A percentile compares a stretch with the other conserved stretches of the same genome.
Conservation (phyloP, 441 rosid species). For the Omphalea diandra region DNA sequence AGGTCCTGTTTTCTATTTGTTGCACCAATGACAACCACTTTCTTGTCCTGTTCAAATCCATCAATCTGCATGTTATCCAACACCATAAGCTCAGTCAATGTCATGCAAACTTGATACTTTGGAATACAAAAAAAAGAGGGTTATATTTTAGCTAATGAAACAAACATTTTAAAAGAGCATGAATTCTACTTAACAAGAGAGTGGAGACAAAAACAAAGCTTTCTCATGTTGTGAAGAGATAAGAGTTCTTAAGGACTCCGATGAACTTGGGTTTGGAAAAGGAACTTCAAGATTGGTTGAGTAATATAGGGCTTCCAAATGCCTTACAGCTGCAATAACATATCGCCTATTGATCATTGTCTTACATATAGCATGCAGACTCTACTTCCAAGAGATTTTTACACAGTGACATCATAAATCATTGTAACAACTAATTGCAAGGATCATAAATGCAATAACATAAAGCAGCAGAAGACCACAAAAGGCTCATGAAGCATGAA, state of each 20-base stretch:
- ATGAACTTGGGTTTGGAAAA: neutral
- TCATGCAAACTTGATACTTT: neutral
- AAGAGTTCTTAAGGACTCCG: neutral
- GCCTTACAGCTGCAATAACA: neutral
- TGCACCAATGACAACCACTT: conserved; percentile 87
- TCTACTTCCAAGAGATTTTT: neutral
- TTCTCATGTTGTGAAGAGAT: neutral
- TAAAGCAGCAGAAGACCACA: neutral
- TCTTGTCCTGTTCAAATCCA: conserved; percentile 93
- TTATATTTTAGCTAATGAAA: too few relatives aligned
- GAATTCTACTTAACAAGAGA: neutral
- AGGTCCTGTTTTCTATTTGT: conserved; percentile 96
- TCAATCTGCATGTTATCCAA: conserved; percentile 87
- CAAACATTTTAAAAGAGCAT: conserved; percentile 1
- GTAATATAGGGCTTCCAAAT: neutral
- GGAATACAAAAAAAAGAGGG: too few relatives aligned
- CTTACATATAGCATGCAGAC: neutral
- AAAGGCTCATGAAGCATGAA: conserved; percentile 6
- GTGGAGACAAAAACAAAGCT: neutral
- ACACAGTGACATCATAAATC: neutral
- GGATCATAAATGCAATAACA: neutral
- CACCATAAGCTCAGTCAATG: neutral
- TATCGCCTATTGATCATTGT: neutral
- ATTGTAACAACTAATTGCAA: neutral
- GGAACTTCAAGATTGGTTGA: neutral